Evolutionary conservation across 495 filamentous ascomycete species (phyloP).

Genomic region (Amorphotheca resinae): DNA sequence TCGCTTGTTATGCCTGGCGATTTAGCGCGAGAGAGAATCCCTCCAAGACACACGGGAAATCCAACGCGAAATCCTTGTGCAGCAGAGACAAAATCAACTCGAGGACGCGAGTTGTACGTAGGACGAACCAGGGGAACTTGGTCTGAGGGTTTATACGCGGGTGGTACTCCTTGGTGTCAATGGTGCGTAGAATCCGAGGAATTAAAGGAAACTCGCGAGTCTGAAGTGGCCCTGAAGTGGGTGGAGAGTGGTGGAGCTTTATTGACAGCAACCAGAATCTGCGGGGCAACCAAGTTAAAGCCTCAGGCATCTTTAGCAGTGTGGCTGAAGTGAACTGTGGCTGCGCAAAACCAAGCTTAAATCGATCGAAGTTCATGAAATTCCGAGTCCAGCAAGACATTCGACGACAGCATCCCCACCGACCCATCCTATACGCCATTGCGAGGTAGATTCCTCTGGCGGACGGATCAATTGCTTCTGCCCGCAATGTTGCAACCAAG

Average conservation of each 20-base stretch:
- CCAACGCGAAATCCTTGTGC: conserved; percentile 5
- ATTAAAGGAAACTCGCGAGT: not conserved
- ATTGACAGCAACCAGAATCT: not conserved
- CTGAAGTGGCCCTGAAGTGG: not conserved
- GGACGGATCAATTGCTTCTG: conserved; percentile 14
- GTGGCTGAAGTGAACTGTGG: conserved; percentile 6
- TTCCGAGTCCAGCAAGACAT: not conserved
- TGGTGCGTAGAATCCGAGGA: too few species aligned
- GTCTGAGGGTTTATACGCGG: not conserved
- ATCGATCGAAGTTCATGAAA: conserved; percentile 1
- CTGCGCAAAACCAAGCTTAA: not conserved
- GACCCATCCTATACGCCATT: not conserved
- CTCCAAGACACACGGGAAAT: not conserved
- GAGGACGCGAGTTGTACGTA: not conserved
- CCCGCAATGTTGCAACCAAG: conserved; percentile 53
- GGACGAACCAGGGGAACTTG: not conserved
- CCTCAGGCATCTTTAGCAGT: not conserved
- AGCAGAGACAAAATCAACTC: not conserved
- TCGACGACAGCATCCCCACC: conserved; percentile 4
- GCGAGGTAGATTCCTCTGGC: conserved; percentile 1
- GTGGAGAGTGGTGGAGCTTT: not conserved
- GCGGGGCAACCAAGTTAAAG: not conserved
- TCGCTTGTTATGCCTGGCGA: conserved; percentile 21
- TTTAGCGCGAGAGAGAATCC: conserved; percentile 14
- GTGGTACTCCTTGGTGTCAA: not conserved